phyloP scores from a whole-genome alignment of 306 rosid species.

The Crotalaria pallida region DNA sequence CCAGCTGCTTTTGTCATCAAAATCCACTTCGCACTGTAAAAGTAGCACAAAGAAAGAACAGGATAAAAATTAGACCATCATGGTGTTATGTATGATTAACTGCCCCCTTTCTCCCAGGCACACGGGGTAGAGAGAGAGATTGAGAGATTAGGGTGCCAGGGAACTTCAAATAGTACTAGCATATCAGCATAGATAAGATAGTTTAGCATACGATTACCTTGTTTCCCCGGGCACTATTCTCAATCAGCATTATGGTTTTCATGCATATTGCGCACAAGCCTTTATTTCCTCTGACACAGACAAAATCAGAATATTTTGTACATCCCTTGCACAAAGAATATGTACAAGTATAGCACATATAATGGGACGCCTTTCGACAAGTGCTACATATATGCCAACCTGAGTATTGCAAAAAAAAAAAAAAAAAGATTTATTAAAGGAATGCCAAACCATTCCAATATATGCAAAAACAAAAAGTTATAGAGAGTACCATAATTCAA shows the following conservation, averaged over 20 bases:
- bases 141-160: not conserved
- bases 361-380: conserved; percentile 79
- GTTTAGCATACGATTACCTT: conserved; percentile 61
- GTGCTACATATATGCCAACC: conserved; percentile 97
- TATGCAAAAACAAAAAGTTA: not conserved
- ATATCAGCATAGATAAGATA: conserved; percentile 18
- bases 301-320: conserved; percentile 70
- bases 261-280: conserved; percentile 89
- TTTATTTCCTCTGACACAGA: conserved; percentile 71
- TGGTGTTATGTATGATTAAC: not conserved
- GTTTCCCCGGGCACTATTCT: conserved; percentile 53
- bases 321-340: conserved; percentile 91
- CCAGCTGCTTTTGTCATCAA: conserved; percentile 96
- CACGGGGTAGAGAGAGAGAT: not conserved
- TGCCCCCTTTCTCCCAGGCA: not conserved
- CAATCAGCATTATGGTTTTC: conserved; percentile 86
- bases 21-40: conserved; percentile 65
- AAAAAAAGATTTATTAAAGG: not conserved
- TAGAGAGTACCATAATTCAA: conserved; percentile 14
- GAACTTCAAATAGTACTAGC: not conserved
- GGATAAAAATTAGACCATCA: conserved; percentile 20
- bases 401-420: no score
- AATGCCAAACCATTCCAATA: not conserved
- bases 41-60: not conserved
- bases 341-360: conserved; percentile 93